These are phyloP conservation scores for Scedosporium dehoogii DNA, from an alignment of 2,329 filamentous ascomycete species.

Conservation along the genomic window DNA sequence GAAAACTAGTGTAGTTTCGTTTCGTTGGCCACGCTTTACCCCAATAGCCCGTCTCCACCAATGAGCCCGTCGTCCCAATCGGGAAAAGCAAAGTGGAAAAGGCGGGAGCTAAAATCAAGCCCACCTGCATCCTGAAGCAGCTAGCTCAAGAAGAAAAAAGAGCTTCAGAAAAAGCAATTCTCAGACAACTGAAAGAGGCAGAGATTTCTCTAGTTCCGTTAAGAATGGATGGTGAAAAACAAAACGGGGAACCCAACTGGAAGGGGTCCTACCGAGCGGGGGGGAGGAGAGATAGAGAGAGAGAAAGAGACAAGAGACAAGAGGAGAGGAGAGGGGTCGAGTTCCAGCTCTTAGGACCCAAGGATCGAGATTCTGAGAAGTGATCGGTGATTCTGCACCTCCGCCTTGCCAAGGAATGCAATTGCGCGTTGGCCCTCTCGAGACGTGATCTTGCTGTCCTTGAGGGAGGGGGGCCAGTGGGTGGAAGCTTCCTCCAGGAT, in stretches of 20 bases:
- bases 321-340: too few species aligned
- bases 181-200: neutral
- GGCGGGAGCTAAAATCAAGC: neutral
- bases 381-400: neutral
- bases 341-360: too few species aligned
- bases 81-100: neutral
- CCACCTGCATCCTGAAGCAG: neutral
- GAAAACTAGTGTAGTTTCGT: too few species aligned
- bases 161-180: neutral
- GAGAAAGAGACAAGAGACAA: too few species aligned
- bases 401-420: neutral
- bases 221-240: too few species aligned
- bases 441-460: too few species aligned
- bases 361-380: neutral
- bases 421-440: neutral
- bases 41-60: neutral
- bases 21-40: neutral
- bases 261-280: neutral
- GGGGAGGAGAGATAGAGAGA: neutral
- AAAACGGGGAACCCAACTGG: too few species aligned
- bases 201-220: neutral
- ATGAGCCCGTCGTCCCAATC: neutral
- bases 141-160: neutral
- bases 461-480: neutral
- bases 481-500: neutral